A percentile compares a stretch with the other conserved stretches of the same genome.
Conservation (phyloP, 768 basidiomycete genomes). For the Leccinum imitatum region DNA sequence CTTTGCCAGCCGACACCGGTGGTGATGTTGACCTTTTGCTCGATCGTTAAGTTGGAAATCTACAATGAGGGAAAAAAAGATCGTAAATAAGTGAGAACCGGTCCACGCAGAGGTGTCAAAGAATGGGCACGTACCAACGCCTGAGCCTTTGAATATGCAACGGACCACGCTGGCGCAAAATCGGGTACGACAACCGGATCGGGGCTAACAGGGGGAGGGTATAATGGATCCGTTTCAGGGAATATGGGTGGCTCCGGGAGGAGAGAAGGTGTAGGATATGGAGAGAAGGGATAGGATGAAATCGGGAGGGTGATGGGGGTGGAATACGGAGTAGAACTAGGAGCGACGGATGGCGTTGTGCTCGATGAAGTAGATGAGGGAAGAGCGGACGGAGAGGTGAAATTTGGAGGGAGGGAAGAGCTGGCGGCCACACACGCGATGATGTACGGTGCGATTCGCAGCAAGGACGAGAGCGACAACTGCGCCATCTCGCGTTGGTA, state of each 20-base stretch:
- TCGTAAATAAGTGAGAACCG: not conserved
- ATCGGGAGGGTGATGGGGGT: constrained; percentile 36
- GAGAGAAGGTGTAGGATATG: constrained; percentile 62
- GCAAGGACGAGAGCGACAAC: constrained; percentile 12
- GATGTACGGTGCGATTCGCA: constrained; percentile 12
- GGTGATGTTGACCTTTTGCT: constrained; percentile 62
- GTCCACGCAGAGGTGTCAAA: not conserved
- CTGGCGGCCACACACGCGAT: not conserved
- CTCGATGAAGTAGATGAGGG: no score
- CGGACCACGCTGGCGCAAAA: constrained; percentile 53
- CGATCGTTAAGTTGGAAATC: constrained; percentile 51
- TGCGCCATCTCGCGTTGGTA: constrained; percentile 16
- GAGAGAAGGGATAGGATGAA: constrained; percentile 47
- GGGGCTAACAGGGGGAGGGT: constrained; percentile 53
- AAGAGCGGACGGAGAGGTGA: not conserved
- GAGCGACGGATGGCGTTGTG: constrained; percentile 5
- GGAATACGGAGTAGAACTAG: not conserved
- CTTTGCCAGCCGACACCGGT: constrained; percentile 54
- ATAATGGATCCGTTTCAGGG: constrained; percentile 51
- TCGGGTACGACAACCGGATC: constrained; percentile 43
- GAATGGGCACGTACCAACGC: constrained; percentile 40
- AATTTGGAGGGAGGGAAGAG: not conserved
- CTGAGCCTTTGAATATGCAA: constrained; percentile 59
- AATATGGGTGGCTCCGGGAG: constrained; percentile 52
- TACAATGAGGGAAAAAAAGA: constrained; percentile 12